phyloP scores from a whole-genome alignment of 1,284 basidiomycete species.

The Amylostereum chailletii region DNA sequence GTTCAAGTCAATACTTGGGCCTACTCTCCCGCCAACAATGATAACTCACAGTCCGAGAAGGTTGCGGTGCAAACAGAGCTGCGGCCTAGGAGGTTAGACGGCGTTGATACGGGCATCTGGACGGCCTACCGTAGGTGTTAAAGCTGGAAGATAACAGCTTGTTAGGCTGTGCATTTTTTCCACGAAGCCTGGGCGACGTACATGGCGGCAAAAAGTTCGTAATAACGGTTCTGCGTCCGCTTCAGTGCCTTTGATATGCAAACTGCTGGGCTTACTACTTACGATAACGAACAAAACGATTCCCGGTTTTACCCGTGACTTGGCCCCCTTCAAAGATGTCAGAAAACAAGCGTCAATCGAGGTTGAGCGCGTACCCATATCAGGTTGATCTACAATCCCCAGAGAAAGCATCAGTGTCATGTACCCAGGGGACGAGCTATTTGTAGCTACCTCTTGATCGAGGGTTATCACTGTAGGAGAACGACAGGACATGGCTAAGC shows the following conservation, averaged over 20 bases:
- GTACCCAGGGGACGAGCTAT: no score
- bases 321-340: no score
- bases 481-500: background rate
- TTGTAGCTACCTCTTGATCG: background rate
- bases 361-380: background rate
- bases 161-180: background rate
- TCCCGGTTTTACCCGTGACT: no score
- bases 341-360: background rate
- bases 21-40: no score
- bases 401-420: background rate
- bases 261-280: background rate
- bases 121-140: background rate
- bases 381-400: background rate
- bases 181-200: background rate
- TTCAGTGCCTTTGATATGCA: no score
- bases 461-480: background rate
- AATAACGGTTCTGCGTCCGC: background rate
- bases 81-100: no score
- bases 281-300: background rate
- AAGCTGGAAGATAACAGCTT: background rate
- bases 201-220: background rate
- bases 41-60: no score
- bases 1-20: no score
- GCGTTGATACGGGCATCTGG: background rate
- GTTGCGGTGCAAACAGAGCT: no score